phyloP scores from a whole-genome alignment of 2,329 filamentous ascomycete species.

The Dactylellina cionopaga region DNA sequence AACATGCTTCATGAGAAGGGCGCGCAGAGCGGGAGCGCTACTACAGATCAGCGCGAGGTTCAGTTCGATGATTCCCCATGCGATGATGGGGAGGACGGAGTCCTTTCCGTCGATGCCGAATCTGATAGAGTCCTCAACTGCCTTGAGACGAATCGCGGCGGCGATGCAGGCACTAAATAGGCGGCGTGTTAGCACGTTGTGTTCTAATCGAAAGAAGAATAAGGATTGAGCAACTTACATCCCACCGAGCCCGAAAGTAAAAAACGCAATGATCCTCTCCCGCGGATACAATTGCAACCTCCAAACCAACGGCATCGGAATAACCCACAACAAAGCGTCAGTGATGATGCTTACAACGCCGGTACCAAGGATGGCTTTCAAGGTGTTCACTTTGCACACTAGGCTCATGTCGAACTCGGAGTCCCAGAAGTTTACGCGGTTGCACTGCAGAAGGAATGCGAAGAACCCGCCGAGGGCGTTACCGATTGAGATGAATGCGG shows the following conservation, averaged over 20 bases:
- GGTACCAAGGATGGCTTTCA: conserved; percentile 31
- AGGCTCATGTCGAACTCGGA: conserved; percentile 20
- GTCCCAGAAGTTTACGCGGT: conserved; percentile 29
- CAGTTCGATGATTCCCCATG: conserved; percentile 40
- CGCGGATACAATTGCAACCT: conserved; percentile 31
- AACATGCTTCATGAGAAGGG: conserved; percentile 33
- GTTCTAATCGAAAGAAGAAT: background rate
- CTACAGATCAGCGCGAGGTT: conserved; percentile 38
- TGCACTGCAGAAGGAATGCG: conserved; percentile 29
- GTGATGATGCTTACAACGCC: conserved; percentile 39
- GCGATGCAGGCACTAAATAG: conserved; percentile 36
- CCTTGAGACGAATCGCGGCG: conserved; percentile 22
- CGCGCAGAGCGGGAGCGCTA: conserved; percentile 37
- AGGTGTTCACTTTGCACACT: conserved; percentile 25
- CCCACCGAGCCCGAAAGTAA: conserved; percentile 34
- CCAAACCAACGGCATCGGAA: conserved; percentile 45
- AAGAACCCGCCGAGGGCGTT: conserved; percentile 35
- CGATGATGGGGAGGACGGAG: conserved; percentile 40
- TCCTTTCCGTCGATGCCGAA: conserved; percentile 30
- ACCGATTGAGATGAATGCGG: conserved; percentile 22
- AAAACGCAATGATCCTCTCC: conserved; percentile 29
- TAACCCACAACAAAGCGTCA: conserved; percentile 36
- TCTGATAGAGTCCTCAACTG: conserved; percentile 29
- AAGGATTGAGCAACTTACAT: conserved; percentile 7
- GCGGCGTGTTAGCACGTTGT: background rate